Conservation (phyloP, 1,284 basidiomycete species). For the Tylopilus sp. region DNA sequence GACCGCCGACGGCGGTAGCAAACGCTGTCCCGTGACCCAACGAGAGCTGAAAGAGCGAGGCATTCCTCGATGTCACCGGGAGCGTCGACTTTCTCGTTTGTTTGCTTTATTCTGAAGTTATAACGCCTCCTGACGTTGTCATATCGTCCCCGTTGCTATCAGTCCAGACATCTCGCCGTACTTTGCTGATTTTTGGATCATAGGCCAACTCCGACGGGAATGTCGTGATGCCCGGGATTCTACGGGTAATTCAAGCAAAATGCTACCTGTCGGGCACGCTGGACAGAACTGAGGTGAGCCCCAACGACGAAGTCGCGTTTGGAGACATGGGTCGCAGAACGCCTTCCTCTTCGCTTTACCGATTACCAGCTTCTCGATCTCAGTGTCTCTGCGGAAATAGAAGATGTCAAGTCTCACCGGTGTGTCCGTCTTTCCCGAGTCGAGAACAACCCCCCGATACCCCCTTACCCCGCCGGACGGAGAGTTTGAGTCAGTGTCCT, state of each 20-base stretch:
- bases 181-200: background rate
- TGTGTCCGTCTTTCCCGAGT: constrained; percentile 99
- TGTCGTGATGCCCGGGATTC: constrained; percentile 94
- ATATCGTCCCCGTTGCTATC: too few species aligned
- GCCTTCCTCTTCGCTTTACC: constrained; percentile 29
- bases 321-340: constrained; percentile 92
- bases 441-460: constrained; percentile 98
- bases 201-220: constrained; percentile 97
- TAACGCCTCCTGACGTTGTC: background rate
- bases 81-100: constrained; percentile 92
- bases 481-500: constrained; percentile 98
- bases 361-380: background rate
- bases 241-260: constrained; percentile 99
- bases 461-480: constrained; percentile 99
- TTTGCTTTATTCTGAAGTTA: constrained; percentile 7
- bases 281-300: constrained; percentile 91
- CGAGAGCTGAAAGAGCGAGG: constrained; percentile 98
- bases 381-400: constrained; percentile 98
- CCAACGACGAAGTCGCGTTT: constrained; percentile 99
- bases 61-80: constrained; percentile 98
- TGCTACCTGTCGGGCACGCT: constrained; percentile 99
- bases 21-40: constrained; percentile 99
- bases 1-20: constrained; percentile 96
- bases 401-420: constrained; percentile 99
- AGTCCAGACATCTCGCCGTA: background rate